Conservation (phyloP, 2,329 filamentous ascomycete genomes). For the Talaromyces sp. region DNA sequence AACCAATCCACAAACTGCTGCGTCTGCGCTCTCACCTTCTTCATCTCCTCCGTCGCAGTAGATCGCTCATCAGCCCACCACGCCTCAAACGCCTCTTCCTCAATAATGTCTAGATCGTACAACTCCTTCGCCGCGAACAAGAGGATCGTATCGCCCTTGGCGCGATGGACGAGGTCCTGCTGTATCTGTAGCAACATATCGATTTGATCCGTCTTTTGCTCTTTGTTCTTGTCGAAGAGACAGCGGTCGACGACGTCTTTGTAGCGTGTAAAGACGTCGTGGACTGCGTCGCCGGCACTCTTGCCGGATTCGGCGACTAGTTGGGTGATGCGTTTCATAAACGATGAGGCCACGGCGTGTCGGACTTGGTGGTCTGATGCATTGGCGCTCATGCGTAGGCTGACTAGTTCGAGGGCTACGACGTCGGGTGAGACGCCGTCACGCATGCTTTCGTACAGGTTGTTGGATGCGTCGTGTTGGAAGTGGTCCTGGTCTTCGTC, state of each 20-base stretch:
- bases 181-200: slow-evolving; percentile 83
- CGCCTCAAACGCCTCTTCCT: slow-evolving; percentile 80
- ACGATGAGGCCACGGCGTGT: slow-evolving; percentile 78
- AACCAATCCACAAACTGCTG: slow-evolving; percentile 80
- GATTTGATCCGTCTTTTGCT: slow-evolving; percentile 67
- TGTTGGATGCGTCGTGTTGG: slow-evolving; percentile 81
- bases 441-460: slow-evolving; percentile 81
- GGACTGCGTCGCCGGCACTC: slow-evolving; percentile 64
- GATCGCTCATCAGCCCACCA: slow-evolving; percentile 84
- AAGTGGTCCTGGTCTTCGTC: slow-evolving; percentile 63
- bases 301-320: slow-evolving; percentile 57
- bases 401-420: slow-evolving; percentile 90
- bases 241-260: slow-evolving; percentile 60
- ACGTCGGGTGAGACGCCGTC: slow-evolving; percentile 72
- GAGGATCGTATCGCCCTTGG: slow-evolving; percentile 66
- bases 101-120: slow-evolving; percentile 78
- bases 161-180: slow-evolving; percentile 67
- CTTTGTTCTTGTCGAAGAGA: slow-evolving; percentile 56
- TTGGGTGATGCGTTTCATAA: slow-evolving; percentile 76
- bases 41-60: slow-evolving; percentile 66
- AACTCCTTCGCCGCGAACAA: slow-evolving; percentile 79
- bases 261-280: slow-evolving; percentile 62
- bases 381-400: slow-evolving; percentile 84
- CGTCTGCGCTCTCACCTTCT: slow-evolving; percentile 69
- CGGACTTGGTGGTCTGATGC: slow-evolving; percentile 88